Evolutionary conservation across 2,329 filamentous ascomycete species (phyloP), one percentile per base, ranked within the genome.

Genomic region (Diplocarpon rosae): DNA sequence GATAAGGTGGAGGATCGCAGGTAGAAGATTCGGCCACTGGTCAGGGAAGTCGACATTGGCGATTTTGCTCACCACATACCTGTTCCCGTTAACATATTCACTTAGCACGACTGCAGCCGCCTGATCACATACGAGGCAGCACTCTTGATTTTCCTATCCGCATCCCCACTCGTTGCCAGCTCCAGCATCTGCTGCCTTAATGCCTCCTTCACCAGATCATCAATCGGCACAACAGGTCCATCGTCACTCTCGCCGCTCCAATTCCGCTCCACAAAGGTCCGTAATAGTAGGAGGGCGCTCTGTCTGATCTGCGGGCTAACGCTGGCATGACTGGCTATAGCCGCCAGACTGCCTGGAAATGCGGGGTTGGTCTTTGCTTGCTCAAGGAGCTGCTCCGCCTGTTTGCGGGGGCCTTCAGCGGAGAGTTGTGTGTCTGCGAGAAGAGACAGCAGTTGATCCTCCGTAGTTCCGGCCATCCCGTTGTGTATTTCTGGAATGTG

Each of bases 31-130:
- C n/a, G 89, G 87, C 92, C 92, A 98, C 58, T 89, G 76, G 48
- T 95, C 87, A 42, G 92, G 92, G 61, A 94, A 96, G 68, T 98
- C 92, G 59, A 82, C 78, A 52, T 80, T 83, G 45, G 92, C 92
- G 56, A 98, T 94, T 68, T 95, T 96, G 69, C 88, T 90, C 50
- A 95, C 86, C 5, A 83, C 75, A 55, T 74, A 78, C 63, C 78
- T 80, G 45, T 34, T 28, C 30, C 28, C 20, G 20, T 24, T 24
- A 24, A 24, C 20, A 24, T 24, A 3, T 24, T 24, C 20, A 7
- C 20, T 4, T 24, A 24, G 7, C 20, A 24, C 7, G 4, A 7
- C 20, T 24, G 20, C 20, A 4, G 20, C 4, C 4, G 7, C 20
- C 20, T 24, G 20, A 24, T 54, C 27, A 54, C 79, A 55, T 80